These are phyloP conservation scores for Colletotrichum sp. DNA, from an alignment of 2,329 filamentous ascomycete species.

Conservation along the genomic window DNA sequence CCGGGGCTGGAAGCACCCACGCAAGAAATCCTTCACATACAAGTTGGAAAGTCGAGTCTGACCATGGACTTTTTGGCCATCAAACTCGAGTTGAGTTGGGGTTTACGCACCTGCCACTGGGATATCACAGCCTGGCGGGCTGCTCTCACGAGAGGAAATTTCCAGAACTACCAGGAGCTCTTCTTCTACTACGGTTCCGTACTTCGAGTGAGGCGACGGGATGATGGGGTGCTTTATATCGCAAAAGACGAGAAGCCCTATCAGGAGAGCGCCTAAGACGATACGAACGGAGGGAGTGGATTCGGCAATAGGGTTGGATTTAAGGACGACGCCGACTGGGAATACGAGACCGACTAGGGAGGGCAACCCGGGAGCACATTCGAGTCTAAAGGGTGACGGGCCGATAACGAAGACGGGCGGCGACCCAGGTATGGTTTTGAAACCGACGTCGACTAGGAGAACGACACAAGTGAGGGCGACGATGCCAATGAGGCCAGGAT, in stretches of 20 bases:
- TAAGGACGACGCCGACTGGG: neutral
- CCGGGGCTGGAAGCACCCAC: neutral
- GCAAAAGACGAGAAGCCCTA: neutral
- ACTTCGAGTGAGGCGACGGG: fast-evolving
- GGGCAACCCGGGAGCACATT: neutral
- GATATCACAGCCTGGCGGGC: neutral
- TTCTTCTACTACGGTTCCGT: neutral
- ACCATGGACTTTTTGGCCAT: neutral
- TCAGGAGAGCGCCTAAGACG: fast-evolving
- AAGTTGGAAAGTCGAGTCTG: neutral
- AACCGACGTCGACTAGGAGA: neutral
- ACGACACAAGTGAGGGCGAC: neutral
- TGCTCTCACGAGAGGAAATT: neutral
- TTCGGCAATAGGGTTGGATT: neutral
- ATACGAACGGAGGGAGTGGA: fast-evolving
- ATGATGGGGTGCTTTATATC: fast-evolving
- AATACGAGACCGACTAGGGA: fast-evolving
- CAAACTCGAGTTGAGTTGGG: neutral
- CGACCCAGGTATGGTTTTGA: neutral
- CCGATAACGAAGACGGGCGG: fast-evolving
- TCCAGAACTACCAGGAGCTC: neutral
- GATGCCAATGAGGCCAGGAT: neutral
- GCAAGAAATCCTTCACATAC: neutral
- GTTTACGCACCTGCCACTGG: neutral
- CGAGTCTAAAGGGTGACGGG: fast-evolving